Percentiles rank a stretch among this genome's conserved stretches.
Conservation (phyloP, 129 eudicot species). For the Tanacetum coccineum region DNA sequence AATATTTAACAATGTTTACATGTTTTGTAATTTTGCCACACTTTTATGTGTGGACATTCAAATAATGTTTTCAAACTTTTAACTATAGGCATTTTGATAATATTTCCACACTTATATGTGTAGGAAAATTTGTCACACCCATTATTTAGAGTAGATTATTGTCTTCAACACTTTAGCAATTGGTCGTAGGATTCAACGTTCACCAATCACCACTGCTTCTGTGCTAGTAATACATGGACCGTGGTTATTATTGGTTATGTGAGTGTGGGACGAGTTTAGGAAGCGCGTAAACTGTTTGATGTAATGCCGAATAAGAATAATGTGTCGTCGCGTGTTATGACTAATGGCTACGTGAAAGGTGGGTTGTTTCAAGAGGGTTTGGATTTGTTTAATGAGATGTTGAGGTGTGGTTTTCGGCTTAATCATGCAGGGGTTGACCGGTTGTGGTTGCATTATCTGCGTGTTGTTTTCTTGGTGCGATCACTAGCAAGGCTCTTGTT, state of each 20-base stretch:
- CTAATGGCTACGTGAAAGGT: conserved; percentile 57
- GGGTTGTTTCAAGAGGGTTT: conserved; percentile 60
- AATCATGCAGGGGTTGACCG: conserved; percentile 51
- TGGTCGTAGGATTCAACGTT: too few species aligned
- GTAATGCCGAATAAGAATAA: conserved; percentile 67
- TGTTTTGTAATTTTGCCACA: too few species aligned
- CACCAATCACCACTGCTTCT: too few species aligned
- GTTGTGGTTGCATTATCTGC: conserved; percentile 59
- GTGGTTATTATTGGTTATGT: conserved; percentile 59
- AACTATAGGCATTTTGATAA: too few species aligned
- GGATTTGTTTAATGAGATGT: conserved; percentile 60
- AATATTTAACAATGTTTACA: too few species aligned
- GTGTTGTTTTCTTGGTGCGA: conserved; percentile 66
- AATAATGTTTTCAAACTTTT: too few species aligned
- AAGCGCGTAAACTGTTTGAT: conserved; percentile 69
- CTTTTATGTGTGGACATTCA: too few species aligned
- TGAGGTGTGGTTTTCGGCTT: conserved; percentile 43
- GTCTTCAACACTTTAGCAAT: too few species aligned
- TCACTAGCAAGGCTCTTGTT: too few species aligned
- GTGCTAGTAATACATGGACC: conserved; percentile 81
- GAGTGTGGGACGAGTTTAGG: conserved; percentile 34
- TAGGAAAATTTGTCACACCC: too few species aligned
- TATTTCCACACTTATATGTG: too few species aligned
- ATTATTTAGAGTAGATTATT: too few species aligned
- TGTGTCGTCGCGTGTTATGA: conserved; percentile 80